These are phyloP conservation scores for Oemleria cerasiformis DNA, from an alignment of 306 rosid species.

Conservation along the genomic window DNA sequence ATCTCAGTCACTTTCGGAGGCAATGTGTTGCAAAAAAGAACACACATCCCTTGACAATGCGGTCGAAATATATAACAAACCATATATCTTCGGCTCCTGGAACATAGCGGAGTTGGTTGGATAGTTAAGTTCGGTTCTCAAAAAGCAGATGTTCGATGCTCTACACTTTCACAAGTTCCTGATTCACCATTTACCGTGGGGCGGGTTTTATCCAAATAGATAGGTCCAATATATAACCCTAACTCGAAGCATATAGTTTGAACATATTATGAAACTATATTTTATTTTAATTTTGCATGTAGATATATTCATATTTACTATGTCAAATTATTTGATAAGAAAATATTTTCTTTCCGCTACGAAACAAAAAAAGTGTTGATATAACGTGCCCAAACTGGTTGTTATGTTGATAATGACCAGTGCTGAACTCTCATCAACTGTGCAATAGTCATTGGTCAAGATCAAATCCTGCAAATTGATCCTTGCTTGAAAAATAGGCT, in stretches of 20 bases:
- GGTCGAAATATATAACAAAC: too few relatives aligned
- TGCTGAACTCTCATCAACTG: not conserved
- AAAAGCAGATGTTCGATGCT: too few relatives aligned
- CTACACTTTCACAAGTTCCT: too few relatives aligned
- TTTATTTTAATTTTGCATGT: too few relatives aligned
- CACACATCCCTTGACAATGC: not conserved
- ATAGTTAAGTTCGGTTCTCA: too few relatives aligned
- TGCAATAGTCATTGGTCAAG: not conserved
- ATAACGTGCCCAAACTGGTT: not conserved
- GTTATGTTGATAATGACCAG: constrained; percentile 5
- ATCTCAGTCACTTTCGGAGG: constrained; percentile 28
- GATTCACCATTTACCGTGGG: too few relatives aligned
- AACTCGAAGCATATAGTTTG: too few relatives aligned
- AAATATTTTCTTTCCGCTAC: not conserved
- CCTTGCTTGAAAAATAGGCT: constrained; percentile 9
- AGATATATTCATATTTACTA: too few relatives aligned
- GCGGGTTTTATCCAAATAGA: too few relatives aligned
- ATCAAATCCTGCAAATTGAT: constrained; percentile 26
- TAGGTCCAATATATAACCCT: too few relatives aligned
- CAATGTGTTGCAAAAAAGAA: constrained; percentile 27
- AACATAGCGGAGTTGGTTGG: too few relatives aligned
- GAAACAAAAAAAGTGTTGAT: constrained; percentile 2
- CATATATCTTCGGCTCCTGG: not conserved
- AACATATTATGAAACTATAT: too few relatives aligned
- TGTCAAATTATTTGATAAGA: not conserved